These are phyloP conservation scores for Neofusicoccum laricinum DNA, from an alignment of 2,329 filamentous ascomycete genomes.

Conservation along the genomic window DNA sequence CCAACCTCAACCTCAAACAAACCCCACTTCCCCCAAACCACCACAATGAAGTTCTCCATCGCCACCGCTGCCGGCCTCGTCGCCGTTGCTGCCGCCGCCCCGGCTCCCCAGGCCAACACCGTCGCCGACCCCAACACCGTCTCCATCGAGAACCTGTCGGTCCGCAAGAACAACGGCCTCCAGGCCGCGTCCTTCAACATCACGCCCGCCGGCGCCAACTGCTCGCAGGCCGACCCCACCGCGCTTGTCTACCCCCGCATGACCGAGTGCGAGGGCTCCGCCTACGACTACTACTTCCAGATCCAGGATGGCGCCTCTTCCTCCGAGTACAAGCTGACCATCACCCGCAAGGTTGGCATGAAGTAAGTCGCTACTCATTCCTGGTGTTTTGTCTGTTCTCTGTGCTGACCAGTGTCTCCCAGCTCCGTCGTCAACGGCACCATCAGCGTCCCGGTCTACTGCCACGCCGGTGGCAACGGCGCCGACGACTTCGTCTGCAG, in stretches of 20 bases:
- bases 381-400: background rate
- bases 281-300: constrained; percentile 8
- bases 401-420: background rate
- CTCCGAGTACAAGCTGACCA: background rate
- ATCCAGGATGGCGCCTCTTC: background rate
- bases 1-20: background rate
- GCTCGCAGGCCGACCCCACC: background rate
- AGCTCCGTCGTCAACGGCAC: background rate
- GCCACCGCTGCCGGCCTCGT: background rate
- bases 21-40: background rate
- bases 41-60: constrained; percentile 3
- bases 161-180: constrained; percentile 9
- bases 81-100: background rate
- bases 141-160: background rate
- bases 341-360: constrained; percentile 5
- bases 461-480: constrained; percentile 12
- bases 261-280: background rate
- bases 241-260: background rate
- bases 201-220: background rate
- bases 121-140: background rate
- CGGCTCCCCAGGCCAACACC: background rate
- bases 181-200: background rate
- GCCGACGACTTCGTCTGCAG: constrained; percentile 1
- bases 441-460: background rate
- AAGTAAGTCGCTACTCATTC: background rate